Conservation (phyloP, 116 monocot species). For the Cymodocea nodosa region DNA sequence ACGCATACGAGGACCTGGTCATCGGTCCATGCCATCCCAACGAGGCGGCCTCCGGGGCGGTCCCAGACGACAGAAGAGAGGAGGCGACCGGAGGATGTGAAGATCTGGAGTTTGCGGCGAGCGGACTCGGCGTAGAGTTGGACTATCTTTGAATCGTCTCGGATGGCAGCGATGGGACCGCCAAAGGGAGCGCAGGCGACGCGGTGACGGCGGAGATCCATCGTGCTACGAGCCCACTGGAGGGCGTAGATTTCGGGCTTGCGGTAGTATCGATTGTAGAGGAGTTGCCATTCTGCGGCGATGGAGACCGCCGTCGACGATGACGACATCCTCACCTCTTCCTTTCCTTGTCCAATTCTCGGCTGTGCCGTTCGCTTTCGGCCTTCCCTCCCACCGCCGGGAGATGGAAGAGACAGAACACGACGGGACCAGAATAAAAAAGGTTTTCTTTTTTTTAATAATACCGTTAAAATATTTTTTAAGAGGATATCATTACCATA, state of each 20-base stretch:
- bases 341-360: not conserved
- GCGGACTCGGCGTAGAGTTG: slow-evolving; percentile 86
- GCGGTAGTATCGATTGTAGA: slow-evolving; percentile 81
- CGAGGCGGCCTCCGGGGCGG: slow-evolving; percentile 70
- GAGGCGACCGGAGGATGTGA: slow-evolving; percentile 54
- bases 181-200: slow-evolving; percentile 85
- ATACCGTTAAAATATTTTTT: too few species aligned
- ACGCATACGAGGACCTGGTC: slow-evolving; percentile 42
- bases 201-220: slow-evolving; percentile 81
- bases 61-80: slow-evolving; percentile 67
- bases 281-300: slow-evolving; percentile 88
- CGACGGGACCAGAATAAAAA: not conserved
- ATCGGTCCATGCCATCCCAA: slow-evolving; percentile 76
- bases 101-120: slow-evolving; percentile 75
- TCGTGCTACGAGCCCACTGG: slow-evolving; percentile 39
- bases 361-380: not conserved
- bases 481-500: too few species aligned
- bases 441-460: too few species aligned
- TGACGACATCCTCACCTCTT: not conserved
- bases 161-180: slow-evolving; percentile 87
- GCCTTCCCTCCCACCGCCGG: too few species aligned
- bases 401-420: not conserved
- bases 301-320: slow-evolving; percentile 31
- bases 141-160: slow-evolving; percentile 97
- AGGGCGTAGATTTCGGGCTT: slow-evolving; percentile 55